Evolutionary conservation across 163 green algal species (phyloP).

Genomic region (Chlamydomonas reinhardtii): DNA sequence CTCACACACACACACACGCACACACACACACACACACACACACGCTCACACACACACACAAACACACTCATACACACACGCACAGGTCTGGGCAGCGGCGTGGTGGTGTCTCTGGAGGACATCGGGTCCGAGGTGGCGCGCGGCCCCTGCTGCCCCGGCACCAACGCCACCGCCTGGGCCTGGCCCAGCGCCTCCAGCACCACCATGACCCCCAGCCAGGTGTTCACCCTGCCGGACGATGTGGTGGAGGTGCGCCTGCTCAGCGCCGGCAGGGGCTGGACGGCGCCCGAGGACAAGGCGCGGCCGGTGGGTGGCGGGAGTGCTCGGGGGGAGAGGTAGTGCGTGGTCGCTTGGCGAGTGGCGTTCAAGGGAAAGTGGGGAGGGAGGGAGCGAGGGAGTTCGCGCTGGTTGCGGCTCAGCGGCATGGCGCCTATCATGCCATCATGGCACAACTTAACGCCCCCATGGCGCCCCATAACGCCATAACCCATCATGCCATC

Average conservation of each 20-base stretch:
- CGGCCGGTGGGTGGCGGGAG: neutral
- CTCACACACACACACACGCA: too few species aligned
- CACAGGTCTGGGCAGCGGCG: neutral
- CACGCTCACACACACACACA: too few species aligned
- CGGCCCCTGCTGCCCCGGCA: constrained; percentile 16
- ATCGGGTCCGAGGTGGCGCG: neutral
- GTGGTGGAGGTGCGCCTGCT: neutral
- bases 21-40: too few species aligned
- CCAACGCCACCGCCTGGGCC: neutral
- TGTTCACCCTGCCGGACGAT: neutral
- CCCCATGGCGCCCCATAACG: too few species aligned
- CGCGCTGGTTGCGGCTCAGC: too few species aligned
- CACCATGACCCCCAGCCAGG: too few species aligned
- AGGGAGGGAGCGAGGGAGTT: neutral
- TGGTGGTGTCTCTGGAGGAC: neutral
- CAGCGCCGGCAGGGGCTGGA: neutral
- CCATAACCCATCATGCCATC: too few species aligned
- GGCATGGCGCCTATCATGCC: too few species aligned
- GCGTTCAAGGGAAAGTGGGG: too few species aligned
- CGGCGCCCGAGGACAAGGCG: neutral
- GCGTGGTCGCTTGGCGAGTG: too few species aligned
- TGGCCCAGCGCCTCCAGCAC: neutral
- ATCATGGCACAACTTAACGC: too few species aligned
- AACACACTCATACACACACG: too few species aligned
- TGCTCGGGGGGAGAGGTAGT: neutral